Conservation (phyloP, 768 basidiomycete genomes). For the Termitomyces sp. region DNA sequence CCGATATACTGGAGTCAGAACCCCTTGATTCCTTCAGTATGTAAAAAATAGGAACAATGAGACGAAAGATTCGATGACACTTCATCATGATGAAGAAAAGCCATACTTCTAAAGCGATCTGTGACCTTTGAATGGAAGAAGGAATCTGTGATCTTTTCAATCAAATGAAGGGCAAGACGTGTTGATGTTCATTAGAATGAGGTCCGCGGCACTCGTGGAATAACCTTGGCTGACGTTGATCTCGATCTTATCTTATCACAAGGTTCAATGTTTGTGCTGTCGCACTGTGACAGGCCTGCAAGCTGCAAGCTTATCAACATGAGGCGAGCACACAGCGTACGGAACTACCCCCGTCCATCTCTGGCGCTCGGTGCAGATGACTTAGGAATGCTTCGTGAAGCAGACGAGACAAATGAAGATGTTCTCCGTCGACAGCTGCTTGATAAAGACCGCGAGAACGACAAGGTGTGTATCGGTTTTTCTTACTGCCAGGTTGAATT, state of each 20-base stretch:
- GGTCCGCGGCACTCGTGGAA: too few relatives aligned
- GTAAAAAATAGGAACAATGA: not conserved
- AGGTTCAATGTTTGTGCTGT: not conserved
- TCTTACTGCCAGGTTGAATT: not conserved
- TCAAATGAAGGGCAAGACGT: not conserved
- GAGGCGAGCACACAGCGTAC: constrained; percentile 63
- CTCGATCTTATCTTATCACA: constrained; percentile 1
- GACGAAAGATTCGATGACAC: not conserved
- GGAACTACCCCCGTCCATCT: constrained; percentile 50
- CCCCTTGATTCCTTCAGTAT: not conserved
- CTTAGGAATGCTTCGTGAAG: constrained; percentile 54
- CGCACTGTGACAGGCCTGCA: not conserved
- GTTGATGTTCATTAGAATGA: not conserved
- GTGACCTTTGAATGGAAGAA: not conserved
- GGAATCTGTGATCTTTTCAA: too few relatives aligned
- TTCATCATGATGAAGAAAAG: not conserved
- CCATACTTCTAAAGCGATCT: not conserved
- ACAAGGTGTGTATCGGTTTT: constrained; percentile 39
- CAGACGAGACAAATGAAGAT: constrained; percentile 56
- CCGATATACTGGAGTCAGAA: not conserved
- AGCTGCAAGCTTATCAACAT: constrained; percentile 21
- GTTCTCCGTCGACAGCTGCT: constrained; percentile 56
- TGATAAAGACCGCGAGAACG: constrained; percentile 66
- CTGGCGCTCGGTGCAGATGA: constrained; percentile 49
- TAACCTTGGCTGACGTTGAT: not conserved